These are phyloP conservation scores for Dryas octopetala DNA, from an alignment of 306 rosid species.

Conservation along the genomic window DNA sequence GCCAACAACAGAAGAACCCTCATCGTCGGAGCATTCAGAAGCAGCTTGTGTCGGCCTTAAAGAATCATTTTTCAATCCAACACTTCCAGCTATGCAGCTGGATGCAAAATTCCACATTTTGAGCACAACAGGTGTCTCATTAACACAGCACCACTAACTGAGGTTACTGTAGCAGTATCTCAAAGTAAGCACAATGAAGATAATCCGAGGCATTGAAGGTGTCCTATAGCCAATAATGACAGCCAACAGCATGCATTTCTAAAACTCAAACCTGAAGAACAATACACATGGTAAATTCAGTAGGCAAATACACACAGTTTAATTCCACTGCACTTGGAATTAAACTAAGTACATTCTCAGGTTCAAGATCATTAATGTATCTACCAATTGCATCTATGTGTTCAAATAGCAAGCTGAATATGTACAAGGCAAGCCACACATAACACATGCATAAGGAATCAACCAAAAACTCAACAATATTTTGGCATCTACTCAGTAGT, in stretches of 20 bases:
- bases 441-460: background rate
- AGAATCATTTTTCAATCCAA: slow-evolving; percentile 52
- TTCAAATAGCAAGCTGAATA: background rate
- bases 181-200: slow-evolving; percentile 10
- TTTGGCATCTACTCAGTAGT: background rate
- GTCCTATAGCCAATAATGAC: background rate
- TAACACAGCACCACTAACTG: slow-evolving; percentile 36
- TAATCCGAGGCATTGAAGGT: background rate
- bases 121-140: slow-evolving; percentile 31
- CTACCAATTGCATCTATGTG: background rate
- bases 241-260: slow-evolving; percentile 17
- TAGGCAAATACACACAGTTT: background rate
- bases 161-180: background rate
- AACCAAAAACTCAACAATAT: background rate
- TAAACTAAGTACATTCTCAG: background rate
- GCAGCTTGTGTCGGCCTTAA: slow-evolving; percentile 47
- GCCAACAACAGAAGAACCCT: slow-evolving; percentile 61
- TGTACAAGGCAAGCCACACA: background rate
- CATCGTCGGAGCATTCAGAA: slow-evolving; percentile 89
- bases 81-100: slow-evolving; percentile 70
- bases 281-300: background rate
- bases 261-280: slow-evolving; percentile 25
- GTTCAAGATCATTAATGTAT: background rate
- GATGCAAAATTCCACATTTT: slow-evolving; percentile 95
- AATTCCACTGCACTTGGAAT: background rate